phyloP scores from a whole-genome alignment of 805 yeast species.

The Hagleromyces aurorensis region DNA sequence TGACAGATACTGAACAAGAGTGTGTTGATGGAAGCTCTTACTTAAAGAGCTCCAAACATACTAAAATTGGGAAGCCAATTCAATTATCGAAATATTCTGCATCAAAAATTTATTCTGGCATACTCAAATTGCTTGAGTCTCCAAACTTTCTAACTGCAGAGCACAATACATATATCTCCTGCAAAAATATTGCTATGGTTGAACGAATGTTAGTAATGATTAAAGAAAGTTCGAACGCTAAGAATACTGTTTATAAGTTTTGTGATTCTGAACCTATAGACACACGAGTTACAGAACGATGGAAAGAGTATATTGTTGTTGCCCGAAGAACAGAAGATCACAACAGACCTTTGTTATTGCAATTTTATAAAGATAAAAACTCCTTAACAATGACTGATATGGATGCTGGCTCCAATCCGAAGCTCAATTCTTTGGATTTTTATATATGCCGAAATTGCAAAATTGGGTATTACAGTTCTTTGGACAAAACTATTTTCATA shows the following conservation, averaged over 20 bases:
- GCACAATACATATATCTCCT: too few species aligned
- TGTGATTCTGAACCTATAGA: constrained; percentile 46
- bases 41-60: too few species aligned
- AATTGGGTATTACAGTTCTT: constrained; percentile 50
- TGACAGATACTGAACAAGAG: too few species aligned
- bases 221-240: constrained; percentile 31
- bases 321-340: constrained; percentile 52
- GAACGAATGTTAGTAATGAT: constrained; percentile 66
- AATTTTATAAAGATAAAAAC: constrained; percentile 42
- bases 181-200: constrained; percentile 53
- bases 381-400: constrained; percentile 9
- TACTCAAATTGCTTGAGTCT: too few species aligned
- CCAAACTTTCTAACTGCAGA: too few species aligned
- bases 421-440: constrained; percentile 26
- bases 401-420: constrained; percentile 29
- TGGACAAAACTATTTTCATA: constrained; percentile 57
- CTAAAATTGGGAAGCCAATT: too few species aligned
- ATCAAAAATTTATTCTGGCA: too few species aligned
- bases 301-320: constrained; percentile 75
- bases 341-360: constrained; percentile 48
- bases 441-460: constrained; percentile 24
- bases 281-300: constrained; percentile 55
- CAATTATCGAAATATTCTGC: too few species aligned
- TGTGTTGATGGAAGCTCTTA: too few species aligned
- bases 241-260: constrained; percentile 30